These are phyloP conservation scores for Suhomyces kunorum DNA, from an alignment of 1,139 yeast species.

Conservation along the genomic window DNA sequence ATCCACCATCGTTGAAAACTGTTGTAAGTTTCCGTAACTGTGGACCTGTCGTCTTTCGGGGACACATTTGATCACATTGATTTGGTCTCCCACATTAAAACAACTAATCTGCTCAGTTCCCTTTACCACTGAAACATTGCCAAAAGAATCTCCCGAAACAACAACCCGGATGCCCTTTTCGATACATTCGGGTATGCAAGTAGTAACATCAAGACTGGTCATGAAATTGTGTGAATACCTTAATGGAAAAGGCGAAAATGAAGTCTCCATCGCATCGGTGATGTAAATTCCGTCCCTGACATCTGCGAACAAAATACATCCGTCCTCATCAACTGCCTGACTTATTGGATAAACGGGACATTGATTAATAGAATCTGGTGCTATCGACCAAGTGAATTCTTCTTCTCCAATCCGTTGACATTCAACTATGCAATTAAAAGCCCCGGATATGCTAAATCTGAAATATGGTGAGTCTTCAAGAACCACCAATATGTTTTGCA, in stretches of 20 bases:
- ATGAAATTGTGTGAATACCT: slow-evolving; percentile 18
- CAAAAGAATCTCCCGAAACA: slow-evolving; percentile 34
- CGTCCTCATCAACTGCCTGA: slow-evolving; percentile 11
- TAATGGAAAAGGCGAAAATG: slow-evolving; percentile 4
- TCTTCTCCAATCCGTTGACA: slow-evolving; percentile 1
- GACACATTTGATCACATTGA: slow-evolving; percentile 26
- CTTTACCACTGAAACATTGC: slow-evolving; percentile 26
- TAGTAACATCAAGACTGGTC: slow-evolving; percentile 18
- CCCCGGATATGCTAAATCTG: slow-evolving; percentile 7
- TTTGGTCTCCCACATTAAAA: slow-evolving; percentile 35
- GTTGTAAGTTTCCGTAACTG: background rate
- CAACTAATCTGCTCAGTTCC: slow-evolving; percentile 16
- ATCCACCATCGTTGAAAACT: background rate
- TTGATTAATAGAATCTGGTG: slow-evolving; percentile 1
- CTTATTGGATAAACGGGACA: slow-evolving; percentile 17
- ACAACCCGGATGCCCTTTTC: slow-evolving; percentile 3
- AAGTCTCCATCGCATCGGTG: background rate
- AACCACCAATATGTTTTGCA: slow-evolving; percentile 2
- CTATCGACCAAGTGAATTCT: slow-evolving; percentile 2
- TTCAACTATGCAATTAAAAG: slow-evolving; percentile 5
- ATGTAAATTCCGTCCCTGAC: slow-evolving; percentile 23
- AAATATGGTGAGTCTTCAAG: slow-evolving; percentile 3
- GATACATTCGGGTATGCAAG: background rate
- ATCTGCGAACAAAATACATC: slow-evolving; percentile 22
- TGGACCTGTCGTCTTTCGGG: slow-evolving; percentile 1